Percentiles rank a stretch among this genome's conserved stretches.
Evolutionary conservation across 2,329 filamentous ascomycete species (phyloP).

Genomic region (Fusarium sororula): DNA sequence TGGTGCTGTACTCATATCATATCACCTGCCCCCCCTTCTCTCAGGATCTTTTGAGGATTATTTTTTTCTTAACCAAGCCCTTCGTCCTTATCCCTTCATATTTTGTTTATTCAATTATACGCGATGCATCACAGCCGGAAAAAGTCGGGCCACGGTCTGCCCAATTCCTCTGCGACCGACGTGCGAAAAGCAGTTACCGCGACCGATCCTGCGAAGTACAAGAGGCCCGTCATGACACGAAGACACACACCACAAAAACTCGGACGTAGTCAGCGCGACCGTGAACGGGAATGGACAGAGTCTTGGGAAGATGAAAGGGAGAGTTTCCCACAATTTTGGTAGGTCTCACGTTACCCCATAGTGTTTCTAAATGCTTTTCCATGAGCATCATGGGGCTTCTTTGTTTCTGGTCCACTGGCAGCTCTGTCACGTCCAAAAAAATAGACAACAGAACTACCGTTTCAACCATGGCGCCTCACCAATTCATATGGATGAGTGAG

Average conservation of each 20-base stretch:
- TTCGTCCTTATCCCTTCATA: constrained; percentile 6
- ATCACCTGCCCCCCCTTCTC: constrained; percentile 27
- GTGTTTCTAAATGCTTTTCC: constrained; percentile 11
- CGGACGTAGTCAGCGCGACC: constrained; percentile 60
- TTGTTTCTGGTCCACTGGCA: constrained; percentile 28
- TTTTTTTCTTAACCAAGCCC: constrained; percentile 13
- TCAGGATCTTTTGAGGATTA: constrained; percentile 26
- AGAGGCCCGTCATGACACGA: constrained; percentile 57
- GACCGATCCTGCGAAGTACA: constrained; percentile 58
- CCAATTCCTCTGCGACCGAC: constrained; percentile 64
- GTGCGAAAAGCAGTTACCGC: constrained; percentile 60
- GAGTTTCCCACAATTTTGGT: constrained; percentile 74
- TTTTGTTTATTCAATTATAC: constrained; percentile 6
- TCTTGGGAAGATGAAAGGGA: constrained; percentile 67
- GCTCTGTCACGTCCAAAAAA: constrained; percentile 30
- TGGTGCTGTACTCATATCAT: constrained; percentile 36
- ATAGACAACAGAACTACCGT: constrained; percentile 13
- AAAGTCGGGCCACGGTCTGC: constrained; percentile 64
- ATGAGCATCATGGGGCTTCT: constrained; percentile 13
- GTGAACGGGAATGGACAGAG: constrained; percentile 61
- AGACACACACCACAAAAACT: constrained; percentile 60
- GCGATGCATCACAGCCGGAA: constrained; percentile 66
- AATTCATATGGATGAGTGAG: neutral
- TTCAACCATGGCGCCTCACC: neutral
- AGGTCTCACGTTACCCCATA: constrained; percentile 47